phyloP scores from a whole-genome alignment of 2,329 filamentous ascomycete species.

The Aspergillus terreus region DNA sequence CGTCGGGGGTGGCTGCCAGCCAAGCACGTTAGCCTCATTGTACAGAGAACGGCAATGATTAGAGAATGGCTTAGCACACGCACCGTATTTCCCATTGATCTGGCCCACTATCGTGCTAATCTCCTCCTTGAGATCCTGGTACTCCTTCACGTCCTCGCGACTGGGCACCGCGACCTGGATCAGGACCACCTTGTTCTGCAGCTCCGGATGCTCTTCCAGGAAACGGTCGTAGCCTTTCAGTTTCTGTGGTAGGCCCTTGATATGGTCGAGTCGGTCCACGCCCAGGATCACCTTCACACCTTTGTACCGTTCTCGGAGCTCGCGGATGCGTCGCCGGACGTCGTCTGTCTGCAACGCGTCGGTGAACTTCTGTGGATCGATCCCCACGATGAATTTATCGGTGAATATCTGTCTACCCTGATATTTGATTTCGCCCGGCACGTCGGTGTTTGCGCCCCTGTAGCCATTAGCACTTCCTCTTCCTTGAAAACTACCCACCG shows the following conservation, averaged over 20 bases:
- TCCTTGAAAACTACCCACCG: neutral
- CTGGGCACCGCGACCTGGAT: conserved; percentile 93
- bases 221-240: conserved; percentile 89
- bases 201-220: conserved; percentile 85
- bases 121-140: conserved; percentile 85
- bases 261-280: conserved; percentile 91
- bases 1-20: conserved; percentile 71
- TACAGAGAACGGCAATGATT: neutral
- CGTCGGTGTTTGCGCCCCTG: conserved; percentile 52
- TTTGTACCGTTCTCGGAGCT: conserved; percentile 77
- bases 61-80: conserved; percentile 7
- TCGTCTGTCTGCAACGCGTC: conserved; percentile 73
- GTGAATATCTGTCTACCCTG: conserved; percentile 77
- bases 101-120: conserved; percentile 89
- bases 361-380: conserved; percentile 89
- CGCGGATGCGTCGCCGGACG: conserved; percentile 75
- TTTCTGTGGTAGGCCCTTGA: conserved; percentile 95
- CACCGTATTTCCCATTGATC: conserved; percentile 86
- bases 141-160: conserved; percentile 81
- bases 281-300: conserved; percentile 89
- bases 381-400: conserved; percentile 90
- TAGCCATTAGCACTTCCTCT: neutral
- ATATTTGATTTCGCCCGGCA: conserved; percentile 82
- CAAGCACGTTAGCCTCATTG: neutral
- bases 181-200: conserved; percentile 87